Evolutionary conservation across 75 land plant genomes (phyloP), one percentile per base, ranked within the genome.

Genomic region (Adiantum capillusveneris): DNA sequence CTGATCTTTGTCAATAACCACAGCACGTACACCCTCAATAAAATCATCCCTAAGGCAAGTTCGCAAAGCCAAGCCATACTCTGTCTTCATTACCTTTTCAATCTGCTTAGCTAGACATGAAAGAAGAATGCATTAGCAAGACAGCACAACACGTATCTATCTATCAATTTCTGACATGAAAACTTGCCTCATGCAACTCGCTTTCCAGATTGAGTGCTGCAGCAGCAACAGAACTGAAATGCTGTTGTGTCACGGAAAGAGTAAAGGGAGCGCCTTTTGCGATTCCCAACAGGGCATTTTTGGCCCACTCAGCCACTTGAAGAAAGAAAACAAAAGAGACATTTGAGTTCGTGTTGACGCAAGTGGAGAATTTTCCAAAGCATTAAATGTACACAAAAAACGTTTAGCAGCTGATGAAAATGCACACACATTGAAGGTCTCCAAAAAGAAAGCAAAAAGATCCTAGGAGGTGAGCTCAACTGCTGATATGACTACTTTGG

Each of bases 1-100:
- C 84, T 93, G 96, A 58, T 93, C 96, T 63, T 93, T 93, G 65
- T 93, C 96, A 25, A 89, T 75, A 50, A 93, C 74, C 28, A 93
- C 96, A 55, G 98, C 98, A 11, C 98, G 84, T 26, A 93, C 98
- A 57, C 98, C 98, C 77, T 93, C 98, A 67, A 81, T 59, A 71
- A 93, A 93, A 75, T 93, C 98, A 75, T 67, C 56, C 21, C 98
- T 70, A 17, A 81, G 58, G 24, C 87, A 59, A 44, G 79, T 75
- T 37, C 90, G 73, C 11, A 85, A 53, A 25, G 96, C 98, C 9
- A 93, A 81, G 9, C 90, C 81, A 62, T 81, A 93, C 68, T 93
- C 98, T 43, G 66, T 60, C 60, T 74, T 88, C 98, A 93, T 85
- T 14, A 93, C 98, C 0, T 81, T 96, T 60, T 46, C 79, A 54